These are phyloP conservation scores for Choiromyces venosus DNA, from an alignment of 495 filamentous ascomycete species.

Conservation along the genomic window DNA sequence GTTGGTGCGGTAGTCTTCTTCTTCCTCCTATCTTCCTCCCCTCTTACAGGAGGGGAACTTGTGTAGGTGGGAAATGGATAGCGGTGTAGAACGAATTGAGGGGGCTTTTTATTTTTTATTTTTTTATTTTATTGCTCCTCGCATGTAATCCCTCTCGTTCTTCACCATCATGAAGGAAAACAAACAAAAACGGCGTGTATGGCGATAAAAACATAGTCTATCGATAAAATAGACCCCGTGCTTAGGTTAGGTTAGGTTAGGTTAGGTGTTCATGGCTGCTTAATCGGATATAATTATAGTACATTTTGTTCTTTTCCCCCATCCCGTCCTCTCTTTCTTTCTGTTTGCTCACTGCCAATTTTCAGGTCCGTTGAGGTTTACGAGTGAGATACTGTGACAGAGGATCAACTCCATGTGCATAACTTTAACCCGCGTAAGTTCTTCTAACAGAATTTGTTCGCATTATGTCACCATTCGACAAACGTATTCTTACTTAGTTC, in stretches of 20 bases:
- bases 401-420: too few relatives aligned
- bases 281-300: neutral
- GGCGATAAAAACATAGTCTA: neutral
- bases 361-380: too few relatives aligned
- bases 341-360: neutral
- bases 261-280: neutral
- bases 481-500: too few relatives aligned
- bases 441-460: too few relatives aligned
- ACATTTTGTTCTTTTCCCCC: neutral
- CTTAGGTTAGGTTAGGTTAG: neutral
- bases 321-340: neutral
- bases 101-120: neutral
- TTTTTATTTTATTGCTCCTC: constrained; percentile 3
- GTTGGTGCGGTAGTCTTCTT: constrained; percentile 57
- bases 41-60: neutral
- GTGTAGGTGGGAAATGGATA: neutral
- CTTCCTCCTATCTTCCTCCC: neutral
- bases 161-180: neutral
- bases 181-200: neutral
- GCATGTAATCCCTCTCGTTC: neutral
- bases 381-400: neutral
- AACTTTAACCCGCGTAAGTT: too few relatives aligned
- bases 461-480: too few relatives aligned
- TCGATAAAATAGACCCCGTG: neutral
- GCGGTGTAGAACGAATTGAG: neutral